Conservation (phyloP, 805 yeast genomes). For the Zygosaccharomyces rouxii region DNA sequence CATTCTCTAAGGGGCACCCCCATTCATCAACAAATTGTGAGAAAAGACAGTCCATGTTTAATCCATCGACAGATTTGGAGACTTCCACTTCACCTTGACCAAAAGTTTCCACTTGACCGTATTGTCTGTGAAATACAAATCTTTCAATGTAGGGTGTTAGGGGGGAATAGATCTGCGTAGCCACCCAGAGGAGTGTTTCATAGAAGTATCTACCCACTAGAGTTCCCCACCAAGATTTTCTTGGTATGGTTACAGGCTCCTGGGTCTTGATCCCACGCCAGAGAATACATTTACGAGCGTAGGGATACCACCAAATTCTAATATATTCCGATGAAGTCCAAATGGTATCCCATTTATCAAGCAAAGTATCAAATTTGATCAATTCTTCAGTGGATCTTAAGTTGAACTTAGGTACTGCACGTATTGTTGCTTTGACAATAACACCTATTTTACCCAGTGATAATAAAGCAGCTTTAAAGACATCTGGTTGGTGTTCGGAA, state of each 20-base stretch:
- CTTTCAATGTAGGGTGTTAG: conserved; percentile 81
- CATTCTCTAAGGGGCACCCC: conserved; percentile 85
- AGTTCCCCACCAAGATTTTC: conserved; percentile 84
- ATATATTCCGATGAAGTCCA: conserved; percentile 91
- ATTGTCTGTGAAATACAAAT: conserved; percentile 81
- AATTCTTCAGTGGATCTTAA: conserved; percentile 79
- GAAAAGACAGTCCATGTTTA: conserved; percentile 93
- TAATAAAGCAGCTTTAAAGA: conserved; percentile 77
- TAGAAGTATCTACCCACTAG: conserved; percentile 72
- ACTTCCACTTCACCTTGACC: conserved; percentile 61
- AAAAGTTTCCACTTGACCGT: conserved; percentile 66
- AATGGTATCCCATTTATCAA: conserved; percentile 67
- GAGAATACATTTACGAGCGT: conserved; percentile 73
- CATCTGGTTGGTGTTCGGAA: conserved; percentile 52
- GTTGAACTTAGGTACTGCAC: conserved; percentile 80
- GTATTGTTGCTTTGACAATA: conserved; percentile 76
- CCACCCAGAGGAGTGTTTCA: conserved; percentile 71
- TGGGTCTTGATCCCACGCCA: conserved; percentile 85
- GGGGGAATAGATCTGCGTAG: conserved; percentile 68
- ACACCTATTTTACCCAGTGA: conserved; percentile 91
- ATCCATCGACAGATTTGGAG: conserved; percentile 76
- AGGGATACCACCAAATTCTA: conserved; percentile 98
- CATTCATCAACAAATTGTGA: conserved; percentile 94
- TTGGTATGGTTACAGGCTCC: conserved; percentile 58
- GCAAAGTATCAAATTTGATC: conserved; percentile 66